Conservation (phyloP, 78 protist species). For the Pigoraptor vietnamica region DNA sequence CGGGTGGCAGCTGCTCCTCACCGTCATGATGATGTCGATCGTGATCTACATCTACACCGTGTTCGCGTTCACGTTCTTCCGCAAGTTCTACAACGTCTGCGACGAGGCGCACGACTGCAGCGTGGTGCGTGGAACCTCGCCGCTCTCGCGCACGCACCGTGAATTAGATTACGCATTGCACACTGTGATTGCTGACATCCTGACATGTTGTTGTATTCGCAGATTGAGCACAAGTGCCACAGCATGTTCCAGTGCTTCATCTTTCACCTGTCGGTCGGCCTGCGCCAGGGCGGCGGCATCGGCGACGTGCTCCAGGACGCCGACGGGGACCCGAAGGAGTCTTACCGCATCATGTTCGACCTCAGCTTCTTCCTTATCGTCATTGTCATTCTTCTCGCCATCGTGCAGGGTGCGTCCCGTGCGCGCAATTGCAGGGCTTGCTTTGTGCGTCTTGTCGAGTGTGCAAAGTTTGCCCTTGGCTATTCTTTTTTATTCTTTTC, state of each 20-base stretch:
- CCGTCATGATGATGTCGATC: neutral
- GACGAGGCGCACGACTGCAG: neutral
- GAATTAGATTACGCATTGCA: no score
- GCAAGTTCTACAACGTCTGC: neutral
- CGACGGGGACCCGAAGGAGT: neutral
- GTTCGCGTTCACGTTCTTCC: conserved; percentile 2
- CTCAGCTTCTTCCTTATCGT: conserved; percentile 31
- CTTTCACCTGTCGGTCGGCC: neutral
- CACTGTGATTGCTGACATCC: neutral
- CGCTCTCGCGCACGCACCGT: no score
- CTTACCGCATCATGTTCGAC: conserved; percentile 3
- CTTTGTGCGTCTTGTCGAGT: no score
- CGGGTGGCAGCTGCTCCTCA: conserved; percentile 11
- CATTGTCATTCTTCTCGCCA: conserved; percentile 33
- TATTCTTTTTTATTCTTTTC: no score
- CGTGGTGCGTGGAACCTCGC: neutral
- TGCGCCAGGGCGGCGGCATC: conserved; percentile 22
- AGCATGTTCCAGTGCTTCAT: neutral
- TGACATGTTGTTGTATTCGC: neutral
- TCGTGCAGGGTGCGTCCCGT: conserved; percentile 5
- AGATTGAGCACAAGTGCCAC: conserved; percentile 8
- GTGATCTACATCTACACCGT: conserved; percentile 17
- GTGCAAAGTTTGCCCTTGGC: neutral
- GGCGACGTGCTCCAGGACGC: neutral
- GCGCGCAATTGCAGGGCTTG: no score